Percentiles rank a stretch among this genome's conserved stretches.
phyloP scores from a whole-genome alignment of 306 rosid species.

The Rubus parviflorus region DNA sequence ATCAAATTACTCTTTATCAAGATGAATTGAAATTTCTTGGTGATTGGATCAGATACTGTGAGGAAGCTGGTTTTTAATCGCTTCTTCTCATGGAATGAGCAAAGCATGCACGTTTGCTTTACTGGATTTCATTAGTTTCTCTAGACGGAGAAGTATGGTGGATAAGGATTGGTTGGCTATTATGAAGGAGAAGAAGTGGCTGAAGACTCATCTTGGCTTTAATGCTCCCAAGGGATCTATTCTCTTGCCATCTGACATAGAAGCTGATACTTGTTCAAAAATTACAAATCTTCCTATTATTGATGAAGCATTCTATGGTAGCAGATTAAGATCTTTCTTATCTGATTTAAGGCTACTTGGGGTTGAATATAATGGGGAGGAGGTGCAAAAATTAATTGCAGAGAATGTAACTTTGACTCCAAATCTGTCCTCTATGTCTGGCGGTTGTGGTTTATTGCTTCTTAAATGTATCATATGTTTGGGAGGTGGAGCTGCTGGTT shows the following conservation, averaged over 20 bases:
- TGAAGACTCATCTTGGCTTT: constrained; percentile 27
- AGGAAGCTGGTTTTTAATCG: constrained; percentile 2
- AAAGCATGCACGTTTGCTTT: constrained; percentile 12
- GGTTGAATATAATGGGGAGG: not conserved
- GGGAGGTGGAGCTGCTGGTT: not conserved
- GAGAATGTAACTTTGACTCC: constrained; percentile 11
- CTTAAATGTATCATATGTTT: constrained; percentile 15
- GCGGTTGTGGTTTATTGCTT: constrained; percentile 8
- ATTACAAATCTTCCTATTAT: constrained; percentile 17
- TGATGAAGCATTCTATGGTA: constrained; percentile 16
- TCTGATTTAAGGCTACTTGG: constrained; percentile 23
- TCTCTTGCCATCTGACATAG: constrained; percentile 4
- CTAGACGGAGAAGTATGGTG: not conserved
- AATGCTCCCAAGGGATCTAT: constrained; percentile 20
- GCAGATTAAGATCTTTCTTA: constrained; percentile 11
- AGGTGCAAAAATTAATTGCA: constrained; percentile 19
- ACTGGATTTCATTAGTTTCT: constrained; percentile 18
- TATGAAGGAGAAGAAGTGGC: constrained; percentile 28
- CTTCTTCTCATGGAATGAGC: constrained; percentile 19
- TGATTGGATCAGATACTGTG: constrained; percentile 13
- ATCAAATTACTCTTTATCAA: constrained; percentile 17
- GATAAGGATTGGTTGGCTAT: constrained; percentile 16
- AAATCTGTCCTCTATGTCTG: constrained; percentile 8
- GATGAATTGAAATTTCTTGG: constrained; percentile 31
- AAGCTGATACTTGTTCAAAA: constrained; percentile 6